Base-by-base conservation (phyloP, 202 grass and related monocot genomes). In the Panicum virgatum region DNA sequence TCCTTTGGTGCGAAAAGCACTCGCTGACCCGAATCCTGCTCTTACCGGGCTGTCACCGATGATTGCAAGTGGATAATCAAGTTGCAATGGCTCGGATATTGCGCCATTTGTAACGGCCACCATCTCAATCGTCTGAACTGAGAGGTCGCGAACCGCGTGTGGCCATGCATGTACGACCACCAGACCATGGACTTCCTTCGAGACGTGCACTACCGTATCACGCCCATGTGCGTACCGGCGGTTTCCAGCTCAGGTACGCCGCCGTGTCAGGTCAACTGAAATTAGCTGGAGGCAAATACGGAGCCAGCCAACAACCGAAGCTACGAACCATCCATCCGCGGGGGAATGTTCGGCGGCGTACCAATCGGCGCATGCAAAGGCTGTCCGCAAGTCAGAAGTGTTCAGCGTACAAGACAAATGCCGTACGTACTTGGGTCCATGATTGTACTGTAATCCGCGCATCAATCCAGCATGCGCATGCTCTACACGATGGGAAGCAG, bases 141-240 rank as follows among this genome's bases (percentile, higher is more conserved):
- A 60, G 60, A 67, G 74, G 86, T n/a, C 23, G 51, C 18, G 13
- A 69, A 62, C 29, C 81, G 69, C 75, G 81, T 84, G 34, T 84
- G 34, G n/a, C 23, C 36, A 34, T 23, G 69, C 59, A 38, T 27
- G 59, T 59, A 73, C 19, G 76, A 37, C 53, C 69, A 70, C 64
- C 56, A 82, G 76, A 29, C 53, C 69, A 70, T 71, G 64, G 87
- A 81, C 70, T 80, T 29, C 8, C 13, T 20, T 63, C 64, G 15
- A 58, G 69, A 57, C 75, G 58, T 79, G 59, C 80, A 43, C 40
- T 10, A 53, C 62, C 82, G 81, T 75, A 75, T 68, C 60, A 47
- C 19, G n/a, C 32, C 76, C 81, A 85, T 89, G 82, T 89, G 87
- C 82, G 65, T 79, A 81, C 52, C 71, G 14, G 61, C 69, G 30